Percentiles rank a stretch among this genome's conserved stretches.
These are phyloP conservation scores for Kodamaea ohmeri DNA, from an alignment of 1,139 yeast genomes.

Conservation along the genomic window DNA sequence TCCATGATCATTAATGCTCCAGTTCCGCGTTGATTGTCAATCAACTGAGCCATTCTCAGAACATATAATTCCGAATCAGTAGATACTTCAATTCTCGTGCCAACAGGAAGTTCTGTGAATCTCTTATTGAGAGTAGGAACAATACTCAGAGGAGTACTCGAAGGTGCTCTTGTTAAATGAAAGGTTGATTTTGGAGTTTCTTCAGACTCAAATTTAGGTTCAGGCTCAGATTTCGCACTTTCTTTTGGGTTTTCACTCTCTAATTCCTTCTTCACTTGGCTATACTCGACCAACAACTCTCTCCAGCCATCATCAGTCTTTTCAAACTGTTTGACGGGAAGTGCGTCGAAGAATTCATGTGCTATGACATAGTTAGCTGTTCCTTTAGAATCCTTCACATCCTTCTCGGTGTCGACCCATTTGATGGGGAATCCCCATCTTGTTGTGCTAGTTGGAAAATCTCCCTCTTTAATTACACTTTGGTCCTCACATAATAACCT, in stretches of 20 bases:
- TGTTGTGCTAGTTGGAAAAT: slow-evolving; percentile 41
- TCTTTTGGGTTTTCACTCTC: background rate
- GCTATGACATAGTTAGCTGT: slow-evolving; percentile 67
- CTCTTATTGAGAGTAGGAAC: slow-evolving; percentile 55
- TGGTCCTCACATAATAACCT: slow-evolving; percentile 43
- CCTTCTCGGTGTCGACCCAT: slow-evolving; percentile 74
- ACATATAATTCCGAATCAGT: slow-evolving; percentile 65
- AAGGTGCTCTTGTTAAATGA: slow-evolving; percentile 57
- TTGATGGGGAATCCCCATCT: slow-evolving; percentile 53
- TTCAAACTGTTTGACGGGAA: slow-evolving; percentile 72
- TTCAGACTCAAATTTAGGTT: background rate
- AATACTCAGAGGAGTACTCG: slow-evolving; percentile 62
- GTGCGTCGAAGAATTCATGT: slow-evolving; percentile 86
- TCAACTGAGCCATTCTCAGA: slow-evolving; percentile 43
- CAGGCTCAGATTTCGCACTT: background rate
- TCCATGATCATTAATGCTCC: slow-evolving; percentile 79
- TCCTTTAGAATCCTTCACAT: slow-evolving; percentile 35
- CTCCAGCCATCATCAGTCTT: slow-evolving; percentile 71
- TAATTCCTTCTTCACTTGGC: slow-evolving; percentile 17
- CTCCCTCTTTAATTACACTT: slow-evolving; percentile 23
- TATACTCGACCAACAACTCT: slow-evolving; percentile 65
- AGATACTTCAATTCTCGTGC: slow-evolving; percentile 67
- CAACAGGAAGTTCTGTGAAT: slow-evolving; percentile 52
- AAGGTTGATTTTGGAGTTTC: slow-evolving; percentile 26
- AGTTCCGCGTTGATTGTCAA: slow-evolving; percentile 28